These are phyloP conservation scores for Linnemannia zychae DNA, from an alignment of 192 early-diverging fungal species.

Conservation along the genomic window DNA sequence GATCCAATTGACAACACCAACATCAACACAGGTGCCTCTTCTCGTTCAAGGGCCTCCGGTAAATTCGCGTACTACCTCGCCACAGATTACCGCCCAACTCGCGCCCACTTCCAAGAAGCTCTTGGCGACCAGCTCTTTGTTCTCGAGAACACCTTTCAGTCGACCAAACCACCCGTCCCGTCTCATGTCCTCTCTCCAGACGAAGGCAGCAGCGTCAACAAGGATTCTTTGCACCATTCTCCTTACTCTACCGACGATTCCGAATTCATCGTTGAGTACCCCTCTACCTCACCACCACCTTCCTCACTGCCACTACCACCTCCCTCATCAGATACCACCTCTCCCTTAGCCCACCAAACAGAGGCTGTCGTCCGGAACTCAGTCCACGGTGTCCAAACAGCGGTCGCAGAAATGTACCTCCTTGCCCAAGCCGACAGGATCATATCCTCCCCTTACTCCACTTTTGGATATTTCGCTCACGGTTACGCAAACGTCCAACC, in stretches of 20 bases:
- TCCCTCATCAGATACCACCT: background rate
- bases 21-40: background rate
- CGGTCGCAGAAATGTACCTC: constrained; percentile 49
- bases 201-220: background rate
- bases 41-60: background rate
- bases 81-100: constrained; percentile 46
- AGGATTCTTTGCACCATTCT: background rate
- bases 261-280: background rate
- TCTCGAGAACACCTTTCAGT: constrained; percentile 45
- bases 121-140: constrained; percentile 45
- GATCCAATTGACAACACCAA: background rate
- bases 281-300: background rate
- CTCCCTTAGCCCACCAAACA: constrained; percentile 1
- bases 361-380: constrained; percentile 49
- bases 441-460: constrained; percentile 51
- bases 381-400: constrained; percentile 43
- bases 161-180: background rate
- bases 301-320: background rate
- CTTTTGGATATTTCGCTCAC: constrained; percentile 51
- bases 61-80: constrained; percentile 46
- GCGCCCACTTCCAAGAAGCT: constrained; percentile 38
- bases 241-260: background rate
- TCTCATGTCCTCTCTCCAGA: background rate
- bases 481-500: constrained; percentile 48
- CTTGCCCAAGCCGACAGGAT: constrained; percentile 44